phyloP scores from a whole-genome alignment of 2,329 filamentous ascomycete genomes.

The Rachicladosporium sp. region DNA sequence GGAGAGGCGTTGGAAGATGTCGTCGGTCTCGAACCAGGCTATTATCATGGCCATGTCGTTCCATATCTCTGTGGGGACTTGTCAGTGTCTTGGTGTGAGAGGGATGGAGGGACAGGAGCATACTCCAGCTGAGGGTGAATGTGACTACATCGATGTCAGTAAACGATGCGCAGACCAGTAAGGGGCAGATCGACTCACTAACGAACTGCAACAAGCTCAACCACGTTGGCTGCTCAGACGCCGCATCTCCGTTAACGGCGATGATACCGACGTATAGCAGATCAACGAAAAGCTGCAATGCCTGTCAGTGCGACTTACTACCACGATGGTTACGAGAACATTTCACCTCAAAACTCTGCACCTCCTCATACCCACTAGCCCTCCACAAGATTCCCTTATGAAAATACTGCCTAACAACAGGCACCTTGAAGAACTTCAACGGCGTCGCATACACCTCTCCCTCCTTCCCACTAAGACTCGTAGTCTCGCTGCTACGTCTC shows the following conservation, averaged over 20 bases:
- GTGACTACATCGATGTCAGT: slow-evolving; percentile 21
- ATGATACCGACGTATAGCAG: slow-evolving; percentile 53
- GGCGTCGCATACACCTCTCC: slow-evolving; percentile 19
- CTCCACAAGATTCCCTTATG: slow-evolving; percentile 54
- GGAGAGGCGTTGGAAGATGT: slow-evolving; percentile 45
- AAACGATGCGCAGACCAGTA: not conserved
- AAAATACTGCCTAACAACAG: slow-evolving; percentile 53
- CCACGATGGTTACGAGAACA: too few relatives aligned
- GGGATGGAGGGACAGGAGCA: too few relatives aligned
- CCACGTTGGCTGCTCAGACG: slow-evolving; percentile 44
- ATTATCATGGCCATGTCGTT: slow-evolving; percentile 40
- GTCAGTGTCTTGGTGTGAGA: too few relatives aligned
- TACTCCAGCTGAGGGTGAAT: slow-evolving; percentile 48
- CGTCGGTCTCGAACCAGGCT: slow-evolving; percentile 51
- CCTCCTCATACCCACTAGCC: slow-evolving; percentile 45
- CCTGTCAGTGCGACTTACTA: too few relatives aligned
- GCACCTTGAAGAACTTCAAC: slow-evolving; percentile 47
- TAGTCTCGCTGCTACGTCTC: too few relatives aligned
- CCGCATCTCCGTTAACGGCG: slow-evolving; percentile 50
- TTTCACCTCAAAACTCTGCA: slow-evolving; percentile 48
- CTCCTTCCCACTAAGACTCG: slow-evolving; percentile 7
- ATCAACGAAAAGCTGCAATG: slow-evolving; percentile 24
- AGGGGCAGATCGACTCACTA: slow-evolving; percentile 12
- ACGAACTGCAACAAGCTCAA: slow-evolving; percentile 46
- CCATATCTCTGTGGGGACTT: slow-evolving; percentile 38